Evolutionary conservation across 805 yeast species (phyloP).

Genomic region (Candida ficus): DNA sequence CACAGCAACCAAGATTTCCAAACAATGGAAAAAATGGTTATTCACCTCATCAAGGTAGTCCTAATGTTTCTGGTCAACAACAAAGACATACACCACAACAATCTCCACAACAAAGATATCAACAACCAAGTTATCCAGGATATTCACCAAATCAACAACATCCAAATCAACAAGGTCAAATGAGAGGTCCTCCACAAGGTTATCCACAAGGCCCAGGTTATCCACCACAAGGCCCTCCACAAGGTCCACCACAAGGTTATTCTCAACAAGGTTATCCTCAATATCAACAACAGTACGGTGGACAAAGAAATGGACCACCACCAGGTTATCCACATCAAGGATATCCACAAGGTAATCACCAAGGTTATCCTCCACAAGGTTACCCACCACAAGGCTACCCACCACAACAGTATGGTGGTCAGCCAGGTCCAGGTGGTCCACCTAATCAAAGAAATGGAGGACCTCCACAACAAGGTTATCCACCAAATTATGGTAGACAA

Average conservation of each 20-base stretch:
- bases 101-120: not conserved
- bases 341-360: not conserved
- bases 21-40: too few species aligned
- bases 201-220: conserved; percentile 6
- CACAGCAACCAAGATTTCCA: too few species aligned
- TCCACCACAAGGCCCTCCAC: conserved; percentile 1
- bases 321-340: conserved; percentile 1
- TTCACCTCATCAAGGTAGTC: too few species aligned
- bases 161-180: not conserved
- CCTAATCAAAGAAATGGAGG: not conserved
- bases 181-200: too few species aligned
- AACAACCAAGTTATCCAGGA: too few species aligned
- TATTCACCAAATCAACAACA: not conserved
- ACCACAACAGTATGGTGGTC: not conserved
- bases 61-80: not conserved
- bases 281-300: not conserved
- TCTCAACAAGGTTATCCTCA: conserved; percentile 5
- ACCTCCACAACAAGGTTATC: not conserved
- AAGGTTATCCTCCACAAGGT: not conserved
- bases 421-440: not conserved
- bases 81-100: not conserved
- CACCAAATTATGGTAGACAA: not conserved
- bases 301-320: not conserved
- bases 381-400: not conserved
- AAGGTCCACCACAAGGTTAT: conserved; percentile 2